Evolutionary conservation across 306 rosid species (phyloP), one percentile per base, ranked within the genome.

Genomic region (Albizia julibrissin): DNA sequence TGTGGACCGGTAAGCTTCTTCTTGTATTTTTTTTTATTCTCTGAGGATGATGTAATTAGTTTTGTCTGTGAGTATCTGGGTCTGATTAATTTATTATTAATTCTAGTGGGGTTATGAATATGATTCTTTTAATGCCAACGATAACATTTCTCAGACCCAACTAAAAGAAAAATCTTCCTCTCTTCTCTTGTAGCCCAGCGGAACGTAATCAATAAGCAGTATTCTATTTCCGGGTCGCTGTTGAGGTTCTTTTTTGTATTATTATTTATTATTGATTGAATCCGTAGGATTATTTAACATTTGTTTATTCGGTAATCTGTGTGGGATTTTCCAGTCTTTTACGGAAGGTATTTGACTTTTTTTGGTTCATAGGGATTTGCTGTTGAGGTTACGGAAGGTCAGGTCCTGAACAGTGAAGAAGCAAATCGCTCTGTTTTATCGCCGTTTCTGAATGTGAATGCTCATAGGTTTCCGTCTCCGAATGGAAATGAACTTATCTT

Each of bases 321-420:
- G 87, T 85, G 75, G 86, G 85, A 82, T 82, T 91, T 91, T 84
- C 75, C 94, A 90, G 94, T 89, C 94, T 84, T 80, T 85, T 83
- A 87, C 91, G 87, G 89, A 89, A 87, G 91, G 91, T 49, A 47
- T 86, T 90, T 91, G 96, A 88, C 94, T 92, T 92, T 85, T 91
- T 85, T 33, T 15, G 2, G 2, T 4, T 11, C 67, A 24, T 61
- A 24, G 67, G 67, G 87, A 52, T 79, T 79, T 50, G 69, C 52
- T 80, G 44, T 83, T 42, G 82, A 76, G 68, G 39, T 33, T 80
- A 84, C 58, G 80, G 58, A 75, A 66, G 86, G 85, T 80, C 87
- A 84, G 84, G 87, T 72, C 69, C 81, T 76, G 77, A 69, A 21
- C 27, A 22, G 21, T 22, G 64, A 31, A 77, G 81, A 73, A 37